Percentiles rank a stretch among this genome's conserved stretches.
Evolutionary conservation across 108 stramenopile species (phyloP).

Genomic region (Pseudonitzschia delicatissima): DNA sequence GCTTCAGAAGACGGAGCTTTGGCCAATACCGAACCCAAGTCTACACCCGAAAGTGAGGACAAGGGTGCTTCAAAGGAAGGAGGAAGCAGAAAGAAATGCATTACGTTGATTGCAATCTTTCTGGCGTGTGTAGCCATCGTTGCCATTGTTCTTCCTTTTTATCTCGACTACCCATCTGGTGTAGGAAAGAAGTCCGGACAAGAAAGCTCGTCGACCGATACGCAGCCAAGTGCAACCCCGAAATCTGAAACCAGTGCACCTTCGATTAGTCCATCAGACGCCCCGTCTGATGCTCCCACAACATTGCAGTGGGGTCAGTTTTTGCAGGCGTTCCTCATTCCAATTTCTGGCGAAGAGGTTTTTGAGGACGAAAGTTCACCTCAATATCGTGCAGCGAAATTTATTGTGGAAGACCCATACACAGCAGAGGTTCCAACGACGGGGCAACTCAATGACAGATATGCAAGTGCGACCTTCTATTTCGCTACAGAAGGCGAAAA

Average conservation of each 20-base stretch:
- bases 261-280: neutral
- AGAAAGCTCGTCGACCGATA: too few relatives aligned
- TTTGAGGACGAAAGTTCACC: constrained; percentile 29
- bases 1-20: neutral
- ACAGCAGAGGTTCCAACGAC: constrained; percentile 1
- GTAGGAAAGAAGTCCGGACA: neutral
- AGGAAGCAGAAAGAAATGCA: neutral
- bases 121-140: constrained; percentile 5
- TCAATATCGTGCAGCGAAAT: constrained; percentile 26
- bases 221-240: neutral
- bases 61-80: neutral
- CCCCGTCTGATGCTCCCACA: constrained; percentile 23
- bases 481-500: constrained; percentile 26
- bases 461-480: constrained; percentile 25
- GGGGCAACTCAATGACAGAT: constrained; percentile 22
- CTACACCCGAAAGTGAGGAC: neutral
- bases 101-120: constrained; percentile 9
- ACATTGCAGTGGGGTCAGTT: constrained; percentile 14
- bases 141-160: constrained; percentile 25
- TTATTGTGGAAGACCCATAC: constrained; percentile 23
- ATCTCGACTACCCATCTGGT: constrained; percentile 11
- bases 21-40: neutral
- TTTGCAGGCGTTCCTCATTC: constrained; percentile 24
- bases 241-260: neutral
- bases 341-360: constrained; percentile 32